Base-by-base conservation (phyloP, 1,284 basidiomycete species). In the Porogramme epimiltina region DNA sequence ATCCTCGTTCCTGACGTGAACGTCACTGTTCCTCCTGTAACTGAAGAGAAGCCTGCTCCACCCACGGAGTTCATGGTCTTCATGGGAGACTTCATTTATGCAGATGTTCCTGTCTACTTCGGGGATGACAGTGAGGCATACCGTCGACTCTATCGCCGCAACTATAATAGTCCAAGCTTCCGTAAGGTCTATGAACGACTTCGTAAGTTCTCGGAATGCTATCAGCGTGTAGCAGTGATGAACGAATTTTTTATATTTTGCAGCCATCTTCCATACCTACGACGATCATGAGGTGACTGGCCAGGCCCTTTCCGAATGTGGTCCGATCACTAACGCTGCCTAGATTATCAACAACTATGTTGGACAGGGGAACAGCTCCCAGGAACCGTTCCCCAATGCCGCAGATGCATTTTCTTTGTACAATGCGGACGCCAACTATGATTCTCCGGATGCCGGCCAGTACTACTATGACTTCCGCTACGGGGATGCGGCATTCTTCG, bases 401-500 rank as follows among this genome's bases (percentile, higher is more conserved):
- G 75, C 81, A 9, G 70, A 75, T 45, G 87, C 90, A 0, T 93
- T 83, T 72, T 67, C 73, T 38, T 70, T 84, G 44, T 93, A 91
- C 68, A 81, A 88, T 47, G 84, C 83, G 3, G 68, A 79, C 23
- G 81, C 77, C 11, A 93, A 92, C 65, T 85, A 82, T 55, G 79
- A 86, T 49, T 64, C 85, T 1, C 47, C 62, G 2, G 55, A 62
- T 48, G 60, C 70, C 4, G 81, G 75, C 24, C 73, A 77, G 44
- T 76, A 83, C 62, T 89, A 87, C 65, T 90, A 80, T 61, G 77
- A 80, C 50, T 87, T 87, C 70, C 72, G 73, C 36, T 84, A 85
- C 59, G 87, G 82, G 1, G 87, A 91, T 61, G 74, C 76, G 2
- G 86, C 87, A 0, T 93, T 90, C 69, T 93, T 93, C 69, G 88